phyloP scores from a whole-genome alignment of 2,329 filamentous ascomycete genomes.

The Diplodia intermedia region DNA sequence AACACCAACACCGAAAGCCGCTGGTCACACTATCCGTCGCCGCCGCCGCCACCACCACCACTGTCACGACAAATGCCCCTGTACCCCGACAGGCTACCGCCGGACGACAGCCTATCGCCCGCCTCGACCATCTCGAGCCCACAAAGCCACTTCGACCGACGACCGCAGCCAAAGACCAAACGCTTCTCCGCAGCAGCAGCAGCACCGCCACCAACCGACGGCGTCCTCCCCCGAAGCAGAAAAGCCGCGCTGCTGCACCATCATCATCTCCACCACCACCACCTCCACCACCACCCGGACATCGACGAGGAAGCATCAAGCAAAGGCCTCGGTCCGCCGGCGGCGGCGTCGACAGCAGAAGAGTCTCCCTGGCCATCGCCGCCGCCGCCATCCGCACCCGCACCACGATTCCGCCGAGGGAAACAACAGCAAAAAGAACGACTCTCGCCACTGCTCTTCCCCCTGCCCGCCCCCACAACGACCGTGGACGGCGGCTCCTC shows the following conservation, averaged over 20 bases:
- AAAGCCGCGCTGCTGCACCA: too few species aligned
- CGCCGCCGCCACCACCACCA: not conserved
- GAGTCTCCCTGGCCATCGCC: not conserved
- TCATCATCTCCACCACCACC: too few species aligned
- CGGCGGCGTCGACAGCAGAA: too few species aligned
- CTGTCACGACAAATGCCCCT: not conserved
- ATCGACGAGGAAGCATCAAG: too few species aligned
- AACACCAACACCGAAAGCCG: constrained; percentile 8
- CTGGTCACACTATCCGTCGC: not conserved
- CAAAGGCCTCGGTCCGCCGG: too few species aligned
- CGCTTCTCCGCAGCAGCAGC: too few species aligned
- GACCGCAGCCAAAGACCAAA: too few species aligned
- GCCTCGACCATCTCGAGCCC: not conserved
- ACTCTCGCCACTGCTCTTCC: not conserved
- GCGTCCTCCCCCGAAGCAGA: too few species aligned
- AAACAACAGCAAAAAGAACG: not conserved
- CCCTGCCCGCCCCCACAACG: not conserved
- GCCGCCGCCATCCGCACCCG: not conserved
- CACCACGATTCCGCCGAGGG: not conserved
- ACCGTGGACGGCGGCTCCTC: not conserved
- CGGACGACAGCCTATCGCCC: not conserved
- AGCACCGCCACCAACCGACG: too few species aligned
- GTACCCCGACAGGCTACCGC: not conserved
- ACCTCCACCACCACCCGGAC: too few species aligned
- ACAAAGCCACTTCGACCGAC: not conserved